A percentile compares a stretch with the other conserved stretches of the same genome.
Evolutionary conservation across 768 basidiomycete species (phyloP).

Genomic region (Dictyophora rubrovolvata): DNA sequence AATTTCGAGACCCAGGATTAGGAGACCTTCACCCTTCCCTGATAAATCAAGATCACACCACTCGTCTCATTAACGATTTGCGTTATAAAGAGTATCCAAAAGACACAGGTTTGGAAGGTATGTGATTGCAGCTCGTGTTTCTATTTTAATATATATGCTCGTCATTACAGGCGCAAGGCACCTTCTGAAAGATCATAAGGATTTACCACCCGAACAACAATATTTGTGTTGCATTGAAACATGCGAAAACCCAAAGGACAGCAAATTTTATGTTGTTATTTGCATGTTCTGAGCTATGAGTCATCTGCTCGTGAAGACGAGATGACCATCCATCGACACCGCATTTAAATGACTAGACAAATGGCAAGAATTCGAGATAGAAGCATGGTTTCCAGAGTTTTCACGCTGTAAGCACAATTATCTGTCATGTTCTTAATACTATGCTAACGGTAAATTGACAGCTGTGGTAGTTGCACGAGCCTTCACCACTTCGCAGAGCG

Average conservation of each 20-base stretch:
- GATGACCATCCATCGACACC: constrained; percentile 11
- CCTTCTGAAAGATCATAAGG: constrained; percentile 4
- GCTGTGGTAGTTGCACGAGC: constrained; percentile 16
- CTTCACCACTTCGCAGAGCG: constrained; percentile 20
- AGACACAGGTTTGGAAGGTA: constrained; percentile 20
- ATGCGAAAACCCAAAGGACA: constrained; percentile 3
- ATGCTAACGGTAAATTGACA: neutral
- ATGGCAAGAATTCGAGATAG: constrained; percentile 14
- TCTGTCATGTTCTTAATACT: neutral
- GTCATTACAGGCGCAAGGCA: constrained; percentile 3
- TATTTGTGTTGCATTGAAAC: constrained; percentile 17
- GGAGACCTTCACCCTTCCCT: constrained; percentile 14
- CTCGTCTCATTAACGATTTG: constrained; percentile 15
- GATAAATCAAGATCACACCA: constrained; percentile 17
- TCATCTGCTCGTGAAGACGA: constrained; percentile 8
- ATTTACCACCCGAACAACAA: constrained; percentile 4
- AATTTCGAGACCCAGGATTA: constrained; percentile 6
- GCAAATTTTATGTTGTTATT: constrained; percentile 13
- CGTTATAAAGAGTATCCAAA: constrained; percentile 13
- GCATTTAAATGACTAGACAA: constrained; percentile 12
- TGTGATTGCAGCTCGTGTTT: neutral
- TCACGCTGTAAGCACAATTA: constrained; percentile 7
- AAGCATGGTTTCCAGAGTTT: constrained; percentile 9
- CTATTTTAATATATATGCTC: neutral
- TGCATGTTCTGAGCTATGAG: constrained; percentile 20